Evolutionary conservation across 208 protist genomes (phyloP), one percentile per base, ranked within the genome.

Genomic region (Trypanosomatidae sp.): DNA sequence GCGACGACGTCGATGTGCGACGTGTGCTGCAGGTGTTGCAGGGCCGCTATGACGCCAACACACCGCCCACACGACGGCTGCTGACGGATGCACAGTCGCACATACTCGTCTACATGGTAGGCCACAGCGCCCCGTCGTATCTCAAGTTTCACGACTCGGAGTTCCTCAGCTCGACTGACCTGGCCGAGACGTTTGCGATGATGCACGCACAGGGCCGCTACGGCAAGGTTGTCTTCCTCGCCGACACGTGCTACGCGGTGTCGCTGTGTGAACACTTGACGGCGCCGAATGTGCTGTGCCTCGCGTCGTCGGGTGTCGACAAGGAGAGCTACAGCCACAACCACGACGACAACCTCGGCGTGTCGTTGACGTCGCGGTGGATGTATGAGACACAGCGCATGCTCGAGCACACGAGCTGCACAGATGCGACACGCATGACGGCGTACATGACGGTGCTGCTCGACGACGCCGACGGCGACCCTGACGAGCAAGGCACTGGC

Each of bases 101-200:
- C 57, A 84, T 99, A 11, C 50, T 99, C n/a, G 76, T 99, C 24
- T 98, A 97, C 73, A 53, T 98, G 33, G 58, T 91, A 21, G 97
- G 97, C 6, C 97, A 99, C 56, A 94, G 89, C 20, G 96, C 96
- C 18, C 80, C 97, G 45, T 71, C 91, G 26, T 98, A 97, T 64
- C 84, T 99, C 33, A 98, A 99, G 61, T 97, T 98, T 56, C 94
- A 98, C 51, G 94, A 97, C 49, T 61, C 63, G 3, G 88, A 96
- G 57, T 96, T 96, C 56, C 48, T 98, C 37, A 74, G 61, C 48
- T 76, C 70, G 13, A 45, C 50, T 1, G 88, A 96, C 48, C 48
- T 99, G n/a, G 77, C 87, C 5, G 92, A 98, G 44, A 89, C 88
- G n/a, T 72, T 99, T 25, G 68, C 82, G 66, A 92, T 97, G 69